A percentile compares a stretch with the other conserved stretches of the same genome.
Conservation (phyloP, 208 protist species). For the Jaenimonas drosophilae region DNA sequence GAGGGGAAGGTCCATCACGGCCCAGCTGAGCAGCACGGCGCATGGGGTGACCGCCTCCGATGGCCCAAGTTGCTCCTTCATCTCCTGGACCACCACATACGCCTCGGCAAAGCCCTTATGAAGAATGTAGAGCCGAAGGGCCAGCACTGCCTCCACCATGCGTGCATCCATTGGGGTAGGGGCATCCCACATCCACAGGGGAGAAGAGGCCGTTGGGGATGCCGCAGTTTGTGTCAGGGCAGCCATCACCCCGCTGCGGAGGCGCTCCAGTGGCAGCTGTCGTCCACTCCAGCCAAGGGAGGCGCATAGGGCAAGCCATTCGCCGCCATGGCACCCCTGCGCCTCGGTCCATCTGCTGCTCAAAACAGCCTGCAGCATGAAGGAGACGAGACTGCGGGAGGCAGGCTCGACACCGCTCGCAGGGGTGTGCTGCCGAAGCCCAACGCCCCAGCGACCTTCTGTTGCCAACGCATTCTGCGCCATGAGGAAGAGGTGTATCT, state of each 20-base stretch:
- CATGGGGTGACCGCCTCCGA: conserved; percentile 35
- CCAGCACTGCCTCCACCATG: conserved; percentile 33
- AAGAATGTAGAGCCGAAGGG: conserved; percentile 42
- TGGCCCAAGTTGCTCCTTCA: too few species aligned
- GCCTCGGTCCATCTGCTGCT: too few species aligned
- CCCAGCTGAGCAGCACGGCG: conserved; percentile 52
- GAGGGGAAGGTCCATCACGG: conserved; percentile 49
- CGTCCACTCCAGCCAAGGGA: conserved; percentile 48
- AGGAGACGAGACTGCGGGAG: too few species aligned
- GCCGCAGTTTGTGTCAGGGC: conserved; percentile 4
- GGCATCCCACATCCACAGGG: too few species aligned
- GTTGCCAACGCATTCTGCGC: too few species aligned
- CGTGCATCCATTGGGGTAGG: conserved; percentile 7
- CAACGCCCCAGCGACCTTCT: too few species aligned
- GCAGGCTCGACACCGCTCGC: too few species aligned
- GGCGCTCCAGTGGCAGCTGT: conserved; percentile 29
- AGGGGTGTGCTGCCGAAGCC: too few species aligned
- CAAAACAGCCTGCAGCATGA: too few species aligned
- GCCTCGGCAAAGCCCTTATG: conserved; percentile 44
- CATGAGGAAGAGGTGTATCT: too few species aligned
- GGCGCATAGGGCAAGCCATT: conserved; percentile 34
- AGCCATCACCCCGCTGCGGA: conserved; percentile 17
- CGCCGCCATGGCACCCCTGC: neutral
- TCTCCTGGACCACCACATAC: too few species aligned
- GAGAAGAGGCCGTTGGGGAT: conserved; percentile 5